phyloP scores from a whole-genome alignment of 169 alveolate genomes.

The Plasmodium gaboni region DNA sequence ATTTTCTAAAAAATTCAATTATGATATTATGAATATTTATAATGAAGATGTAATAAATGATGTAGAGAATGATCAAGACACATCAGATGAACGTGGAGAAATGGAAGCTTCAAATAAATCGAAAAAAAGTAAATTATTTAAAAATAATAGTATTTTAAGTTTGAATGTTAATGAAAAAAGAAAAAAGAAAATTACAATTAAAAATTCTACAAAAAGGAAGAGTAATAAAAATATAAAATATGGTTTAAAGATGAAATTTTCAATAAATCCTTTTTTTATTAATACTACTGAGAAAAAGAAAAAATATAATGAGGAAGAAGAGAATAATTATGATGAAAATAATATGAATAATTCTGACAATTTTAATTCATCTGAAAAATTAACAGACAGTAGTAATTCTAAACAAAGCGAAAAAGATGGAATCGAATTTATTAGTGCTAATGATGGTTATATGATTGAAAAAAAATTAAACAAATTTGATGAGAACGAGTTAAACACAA shows the following conservation, averaged over 20 bases:
- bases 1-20: constrained; percentile 5
- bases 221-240: neutral
- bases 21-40: constrained; percentile 19
- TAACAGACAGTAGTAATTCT: constrained; percentile 6
- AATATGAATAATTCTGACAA: neutral
- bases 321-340: neutral
- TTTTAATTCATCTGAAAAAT: neutral
- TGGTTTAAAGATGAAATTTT: neutral
- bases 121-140: neutral
- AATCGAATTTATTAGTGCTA: neutral
- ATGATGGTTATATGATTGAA: neutral
- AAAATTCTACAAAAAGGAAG: neutral
- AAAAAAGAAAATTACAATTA: constrained; percentile 6
- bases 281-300: neutral
- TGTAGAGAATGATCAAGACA: constrained; percentile 40
- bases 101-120: neutral
- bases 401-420: constrained; percentile 8
- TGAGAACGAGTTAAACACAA: neutral
- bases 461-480: neutral
- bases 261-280: constrained; percentile 1
- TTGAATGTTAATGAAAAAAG: constrained; percentile 1
- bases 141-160: constrained; percentile 22
- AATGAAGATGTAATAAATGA: constrained; percentile 40
- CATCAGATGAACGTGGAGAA: neutral
- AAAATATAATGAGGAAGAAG: neutral